phyloP scores from a whole-genome alignment of 805 yeast genomes.

The Schwanniomyces pseudopolymorphus region DNA sequence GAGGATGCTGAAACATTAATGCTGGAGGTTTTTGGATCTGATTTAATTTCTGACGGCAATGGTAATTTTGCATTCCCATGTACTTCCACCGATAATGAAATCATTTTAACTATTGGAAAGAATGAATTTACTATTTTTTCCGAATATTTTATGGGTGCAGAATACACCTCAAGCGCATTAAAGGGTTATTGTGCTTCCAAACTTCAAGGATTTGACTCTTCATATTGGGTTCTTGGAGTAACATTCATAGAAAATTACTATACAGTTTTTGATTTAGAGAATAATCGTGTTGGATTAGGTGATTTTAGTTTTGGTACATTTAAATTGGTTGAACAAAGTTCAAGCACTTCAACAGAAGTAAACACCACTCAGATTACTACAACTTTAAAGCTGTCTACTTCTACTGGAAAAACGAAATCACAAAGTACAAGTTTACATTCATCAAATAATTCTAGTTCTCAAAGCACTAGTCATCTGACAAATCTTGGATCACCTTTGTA shows the following conservation, averaged over 20 bases:
- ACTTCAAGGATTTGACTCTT: slow-evolving; percentile 53
- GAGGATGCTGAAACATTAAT: slow-evolving; percentile 56
- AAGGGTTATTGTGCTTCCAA: slow-evolving; percentile 61
- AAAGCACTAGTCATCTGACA: background rate
- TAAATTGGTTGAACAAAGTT: background rate
- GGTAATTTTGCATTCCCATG: slow-evolving; percentile 62
- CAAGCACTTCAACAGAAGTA: background rate
- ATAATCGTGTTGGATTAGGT: slow-evolving; percentile 52
- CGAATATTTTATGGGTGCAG: slow-evolving; percentile 47
- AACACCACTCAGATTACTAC: background rate
- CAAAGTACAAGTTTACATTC: background rate
- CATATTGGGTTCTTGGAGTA: slow-evolving; percentile 63
- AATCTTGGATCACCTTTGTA: background rate
- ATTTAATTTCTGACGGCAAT: slow-evolving; percentile 53
- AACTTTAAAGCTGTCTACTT: background rate
- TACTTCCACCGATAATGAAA: slow-evolving; percentile 37
- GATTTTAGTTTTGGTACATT: slow-evolving; percentile 4
- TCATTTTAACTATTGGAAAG: slow-evolving; percentile 45
- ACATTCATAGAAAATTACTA: slow-evolving; percentile 55
- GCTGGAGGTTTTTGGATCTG: slow-evolving; percentile 40
- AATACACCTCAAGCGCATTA: slow-evolving; percentile 35
- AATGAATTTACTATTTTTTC: slow-evolving; percentile 46
- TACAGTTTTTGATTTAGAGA: slow-evolving; percentile 55
- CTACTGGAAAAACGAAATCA: background rate
- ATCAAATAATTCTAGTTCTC: background rate